Evolutionary conservation across 345 rosid species (phyloP).

Genomic region (Gossypium bickii): DNA sequence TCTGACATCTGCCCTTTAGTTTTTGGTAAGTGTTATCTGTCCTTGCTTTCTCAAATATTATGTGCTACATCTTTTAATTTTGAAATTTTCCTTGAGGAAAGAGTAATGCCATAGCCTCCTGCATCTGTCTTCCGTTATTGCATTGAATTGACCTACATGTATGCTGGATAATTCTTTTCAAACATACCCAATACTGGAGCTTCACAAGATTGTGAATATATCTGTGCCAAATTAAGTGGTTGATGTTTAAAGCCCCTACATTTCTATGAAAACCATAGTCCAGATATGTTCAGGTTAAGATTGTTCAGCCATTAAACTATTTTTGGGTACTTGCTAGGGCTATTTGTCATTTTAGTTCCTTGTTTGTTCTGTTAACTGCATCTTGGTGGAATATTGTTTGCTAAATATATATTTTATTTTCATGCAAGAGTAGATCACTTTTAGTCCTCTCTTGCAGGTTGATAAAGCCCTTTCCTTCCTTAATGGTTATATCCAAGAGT

Average conservation of each 20-base stretch:
- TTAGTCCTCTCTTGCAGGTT: conserved; percentile 47
- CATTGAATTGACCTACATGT: background rate
- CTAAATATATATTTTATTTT: background rate
- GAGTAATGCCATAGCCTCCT: background rate
- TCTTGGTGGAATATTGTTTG: background rate
- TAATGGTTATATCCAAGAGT: conserved; percentile 55
- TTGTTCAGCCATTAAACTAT: background rate
- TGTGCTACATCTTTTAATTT: background rate
- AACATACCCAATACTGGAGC: background rate
- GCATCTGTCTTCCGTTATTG: background rate
- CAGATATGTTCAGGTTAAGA: background rate
- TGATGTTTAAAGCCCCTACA: background rate
- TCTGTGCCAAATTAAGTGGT: background rate
- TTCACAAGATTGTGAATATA: background rate
- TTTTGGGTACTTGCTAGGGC: background rate
- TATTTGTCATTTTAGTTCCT: background rate
- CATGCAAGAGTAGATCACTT: background rate
- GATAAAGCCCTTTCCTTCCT: conserved; percentile 81
- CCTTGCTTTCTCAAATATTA: conserved; percentile 3
- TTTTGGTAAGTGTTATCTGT: background rate
- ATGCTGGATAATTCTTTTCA: conserved; percentile 5
- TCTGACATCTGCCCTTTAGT: background rate
- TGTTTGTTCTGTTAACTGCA: background rate
- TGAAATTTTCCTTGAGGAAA: background rate
- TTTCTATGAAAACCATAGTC: background rate